Conservation (phyloP, 2,329 filamentous ascomycete species). For the Colletotrichum somersetense region DNA sequence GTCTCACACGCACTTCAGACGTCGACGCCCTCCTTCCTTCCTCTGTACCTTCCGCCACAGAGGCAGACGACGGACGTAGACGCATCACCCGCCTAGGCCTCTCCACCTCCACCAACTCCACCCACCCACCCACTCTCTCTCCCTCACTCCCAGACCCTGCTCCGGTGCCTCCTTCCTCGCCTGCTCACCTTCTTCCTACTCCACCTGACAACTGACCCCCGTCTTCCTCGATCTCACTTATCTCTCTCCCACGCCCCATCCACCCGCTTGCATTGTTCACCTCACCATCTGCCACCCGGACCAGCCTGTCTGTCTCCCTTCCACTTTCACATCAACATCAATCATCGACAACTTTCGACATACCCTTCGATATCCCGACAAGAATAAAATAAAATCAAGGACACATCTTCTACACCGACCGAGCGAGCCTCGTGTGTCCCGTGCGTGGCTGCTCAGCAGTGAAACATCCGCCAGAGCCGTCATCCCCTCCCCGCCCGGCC, state of each 20-base stretch:
- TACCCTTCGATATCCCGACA: background rate
- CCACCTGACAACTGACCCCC: conserved; percentile 37
- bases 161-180: conserved; percentile 35
- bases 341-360: conserved; percentile 57
- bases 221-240: conserved; percentile 38
- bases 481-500: conserved; percentile 35
- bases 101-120: conserved; percentile 37
- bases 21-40: conserved; percentile 8
- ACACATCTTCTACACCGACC: conserved; percentile 24
- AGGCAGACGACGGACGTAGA: conserved; percentile 15
- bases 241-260: conserved; percentile 36
- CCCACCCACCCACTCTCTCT: conserved; percentile 25
- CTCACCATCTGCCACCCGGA: conserved; percentile 17
- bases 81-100: conserved; percentile 38
- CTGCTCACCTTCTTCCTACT: conserved; percentile 38
- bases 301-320: conserved; percentile 11
- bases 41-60: conserved; percentile 20
- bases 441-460: conserved; percentile 39
- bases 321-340: conserved; percentile 34
- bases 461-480: conserved; percentile 41
- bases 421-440: conserved; percentile 39
- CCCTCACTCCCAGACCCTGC: no score
- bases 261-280: conserved; percentile 2
- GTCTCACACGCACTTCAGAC: conserved; percentile 30
- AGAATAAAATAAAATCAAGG: background rate